These are phyloP conservation scores for Fraxinus greggii DNA, from an alignment of 305 asterid genomes.

Conservation along the genomic window DNA sequence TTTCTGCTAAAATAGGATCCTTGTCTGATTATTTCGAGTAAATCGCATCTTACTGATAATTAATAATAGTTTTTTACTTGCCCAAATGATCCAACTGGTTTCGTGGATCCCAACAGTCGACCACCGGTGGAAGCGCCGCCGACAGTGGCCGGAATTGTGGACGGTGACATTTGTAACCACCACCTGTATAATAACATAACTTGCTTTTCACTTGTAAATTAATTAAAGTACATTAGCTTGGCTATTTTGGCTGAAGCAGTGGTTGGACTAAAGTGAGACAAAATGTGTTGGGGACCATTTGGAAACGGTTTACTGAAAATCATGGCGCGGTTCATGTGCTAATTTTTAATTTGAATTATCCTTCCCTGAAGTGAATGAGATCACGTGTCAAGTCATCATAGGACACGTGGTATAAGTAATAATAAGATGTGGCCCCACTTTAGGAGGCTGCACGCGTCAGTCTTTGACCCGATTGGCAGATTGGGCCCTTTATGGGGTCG, in stretches of 20 bases:
- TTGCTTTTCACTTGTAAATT: slow-evolving; percentile 17
- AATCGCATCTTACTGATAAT: background rate
- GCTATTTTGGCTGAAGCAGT: background rate
- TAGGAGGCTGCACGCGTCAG: slow-evolving; percentile 12
- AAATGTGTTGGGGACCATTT: slow-evolving; percentile 48
- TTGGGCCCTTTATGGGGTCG: background rate
- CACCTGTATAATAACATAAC: slow-evolving; percentile 23
- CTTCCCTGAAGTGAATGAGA: slow-evolving; percentile 39
- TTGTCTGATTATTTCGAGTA: slow-evolving; percentile 24
- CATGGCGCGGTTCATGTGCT: slow-evolving; percentile 55
- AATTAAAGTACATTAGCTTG: slow-evolving; percentile 22
- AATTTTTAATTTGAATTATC: slow-evolving; percentile 31
- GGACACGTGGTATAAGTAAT: slow-evolving; percentile 46
- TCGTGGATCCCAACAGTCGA: slow-evolving; percentile 49
- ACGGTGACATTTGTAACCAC: slow-evolving; percentile 29
- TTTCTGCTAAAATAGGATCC: background rate
- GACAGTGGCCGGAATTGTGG: slow-evolving; percentile 41
- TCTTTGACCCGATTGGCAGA: slow-evolving; percentile 21
- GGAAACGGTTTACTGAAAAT: slow-evolving; percentile 20
- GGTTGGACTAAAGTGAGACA: slow-evolving; percentile 40
- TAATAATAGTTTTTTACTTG: slow-evolving; percentile 20
- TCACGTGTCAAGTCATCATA: slow-evolving; percentile 24
- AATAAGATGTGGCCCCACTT: slow-evolving; percentile 24
- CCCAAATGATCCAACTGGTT: slow-evolving; percentile 29
- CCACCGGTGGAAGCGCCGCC: slow-evolving; percentile 48